Base-by-base conservation (phyloP, 2,329 filamentous ascomycete species). In the Dryadomyces quercus-mongolicae region DNA sequence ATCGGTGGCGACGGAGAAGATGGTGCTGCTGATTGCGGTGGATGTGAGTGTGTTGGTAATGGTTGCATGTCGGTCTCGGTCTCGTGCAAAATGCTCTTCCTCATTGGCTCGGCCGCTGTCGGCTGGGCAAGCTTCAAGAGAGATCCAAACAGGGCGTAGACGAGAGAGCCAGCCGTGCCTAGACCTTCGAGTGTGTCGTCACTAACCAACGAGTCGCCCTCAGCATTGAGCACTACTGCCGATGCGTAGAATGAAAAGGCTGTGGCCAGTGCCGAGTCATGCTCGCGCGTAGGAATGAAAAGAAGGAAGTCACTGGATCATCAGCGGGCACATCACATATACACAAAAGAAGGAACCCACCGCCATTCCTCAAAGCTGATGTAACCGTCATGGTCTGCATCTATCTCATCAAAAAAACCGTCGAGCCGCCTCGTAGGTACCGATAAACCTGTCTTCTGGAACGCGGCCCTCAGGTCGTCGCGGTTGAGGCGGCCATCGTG, bases 281-380 rank as follows among this genome's bases (percentile, higher is more conserved):
- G 74, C 59, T 84, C 77, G 57, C 71, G 65, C 76, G 73, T 73
- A 20, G 82, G 82, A 72, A 97, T 86, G 70, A 97, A 97, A 47
- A 97, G 81, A 25, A 97, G 78, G 68, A 97, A 98, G 70, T 97
- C 86, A 68, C 90, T 94, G 65, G 48, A 42, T 16, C 9, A n/a
- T 42, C 18, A 45, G n/a, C 18, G 13, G 9, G 15, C 20, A n/a
- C 18, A 36, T 21, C 6, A 21, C 13, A 22, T 6, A 15, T 5
- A 48, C 8, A 20, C 15, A 44, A 55, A 40, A 53, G 25, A 54
- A 57, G 42, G 52, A n/a, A 55, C 85, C 70, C 82, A 96, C 92
- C 92, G 85, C 93, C 93, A 97, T 77, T 98, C 93, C 60, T 89
- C 84, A 70, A 95, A 97, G 58, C 78, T 90, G 62, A 97, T 95